phyloP scores from a whole-genome alignment of 371 early-diverging fungal genomes.

The Parasitella parasitica region DNA sequence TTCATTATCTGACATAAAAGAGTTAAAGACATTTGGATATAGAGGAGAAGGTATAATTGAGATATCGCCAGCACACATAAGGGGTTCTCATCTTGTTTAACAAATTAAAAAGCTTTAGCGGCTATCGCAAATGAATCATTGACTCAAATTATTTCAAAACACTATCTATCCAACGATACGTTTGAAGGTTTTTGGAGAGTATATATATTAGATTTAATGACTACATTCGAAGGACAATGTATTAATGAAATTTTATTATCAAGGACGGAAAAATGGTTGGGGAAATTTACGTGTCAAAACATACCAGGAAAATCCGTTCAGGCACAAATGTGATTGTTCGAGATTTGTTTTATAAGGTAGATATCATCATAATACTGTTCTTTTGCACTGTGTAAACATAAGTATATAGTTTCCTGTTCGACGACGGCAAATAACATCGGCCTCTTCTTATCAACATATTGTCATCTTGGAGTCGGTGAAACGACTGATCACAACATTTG shows the following conservation, averaged over 20 bases:
- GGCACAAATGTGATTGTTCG: slow-evolving; percentile 65
- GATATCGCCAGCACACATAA: background rate
- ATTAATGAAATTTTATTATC: no score
- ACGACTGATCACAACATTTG: slow-evolving; percentile 48
- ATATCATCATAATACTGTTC: no score
- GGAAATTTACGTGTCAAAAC: slow-evolving; percentile 30
- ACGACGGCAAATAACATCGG: slow-evolving; percentile 26
- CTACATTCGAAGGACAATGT: no score
- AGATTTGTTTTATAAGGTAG: slow-evolving; percentile 72
- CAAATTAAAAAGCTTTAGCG: slow-evolving; percentile 46
- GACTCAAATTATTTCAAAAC: slow-evolving; percentile 60
- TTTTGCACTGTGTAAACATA: no score
- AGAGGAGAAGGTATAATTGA: slow-evolving; percentile 63
- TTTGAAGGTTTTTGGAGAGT: slow-evolving; percentile 60
- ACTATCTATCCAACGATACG: slow-evolving; percentile 29
- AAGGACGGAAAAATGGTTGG: slow-evolving; percentile 50
- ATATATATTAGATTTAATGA: background rate
- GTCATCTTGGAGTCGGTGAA: slow-evolving; percentile 46
- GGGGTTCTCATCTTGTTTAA: background rate
- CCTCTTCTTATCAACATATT: slow-evolving; percentile 21
- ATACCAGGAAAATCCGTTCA: slow-evolving; percentile 32
- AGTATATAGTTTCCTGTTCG: slow-evolving; percentile 59
- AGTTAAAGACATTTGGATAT: slow-evolving; percentile 62
- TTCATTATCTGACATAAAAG: slow-evolving; percentile 39
- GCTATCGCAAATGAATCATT: slow-evolving; percentile 56